Evolutionary conservation across 75 land plant species (phyloP), one percentile per base, ranked within the genome.

Genomic region (Pinus albicaulis): DNA sequence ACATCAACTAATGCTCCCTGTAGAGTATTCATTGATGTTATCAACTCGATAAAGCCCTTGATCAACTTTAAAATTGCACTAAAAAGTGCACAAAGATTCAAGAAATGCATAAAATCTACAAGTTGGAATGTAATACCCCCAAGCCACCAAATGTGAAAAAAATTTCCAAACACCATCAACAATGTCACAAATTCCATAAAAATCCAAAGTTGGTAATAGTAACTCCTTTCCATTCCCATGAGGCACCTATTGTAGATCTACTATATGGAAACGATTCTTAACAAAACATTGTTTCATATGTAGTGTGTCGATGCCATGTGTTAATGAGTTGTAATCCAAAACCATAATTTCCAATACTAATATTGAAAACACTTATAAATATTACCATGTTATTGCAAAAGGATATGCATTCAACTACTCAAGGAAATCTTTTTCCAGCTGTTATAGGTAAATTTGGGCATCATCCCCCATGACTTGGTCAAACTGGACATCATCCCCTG

Each of bases 1-100:
- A 97, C 99, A 90, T 96, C 92, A 59, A 92, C 92, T 70, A 96
- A 91, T 53, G 92, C 96, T 34, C 88, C 89, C 80, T 96, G 86
- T 75, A 96, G 90, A 19, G 91, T 82, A 57, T 80, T 82, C 80
- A 96, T 78, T 76, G 98, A 91, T 74, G 79, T 85, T 56, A 85
- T 85, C 75, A 96, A 68, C 73, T 83, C 86, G 82, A 96, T 85
- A 69, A 86, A 96, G 58, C 94, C 94, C 76, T 81, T 96, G n/a
- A 90, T 80, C 41, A 92, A 83, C 80, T 90, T 94, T 28, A 90
- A 76, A 64, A 96, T 90, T 62, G 97, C 84, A 80, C 91, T 90
- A 17, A 96, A 25, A 69, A 96, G 76, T 31, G 94, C 98, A 73
- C 98, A 94, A 61, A 94, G 77, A 74, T 92, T 96, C 52, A 96